A percentile compares a stretch with the other conserved stretches of the same genome.
Evolutionary conservation across 2,329 filamentous ascomycete species (phyloP).

Genomic region (Cercospora sesami): DNA sequence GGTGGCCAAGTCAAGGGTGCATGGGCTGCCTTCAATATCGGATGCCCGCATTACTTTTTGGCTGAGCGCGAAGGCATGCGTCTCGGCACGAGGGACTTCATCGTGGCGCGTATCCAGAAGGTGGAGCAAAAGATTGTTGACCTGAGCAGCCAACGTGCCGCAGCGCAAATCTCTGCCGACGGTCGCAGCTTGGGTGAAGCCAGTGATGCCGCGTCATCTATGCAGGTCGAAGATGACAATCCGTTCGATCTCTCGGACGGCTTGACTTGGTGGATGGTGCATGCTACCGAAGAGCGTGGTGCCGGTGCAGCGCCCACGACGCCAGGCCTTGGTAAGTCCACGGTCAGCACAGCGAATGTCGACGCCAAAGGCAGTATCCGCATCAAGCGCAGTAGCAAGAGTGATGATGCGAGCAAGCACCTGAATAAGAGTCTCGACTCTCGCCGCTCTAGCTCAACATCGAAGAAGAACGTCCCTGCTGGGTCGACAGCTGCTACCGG

Average conservation of each 20-base stretch:
- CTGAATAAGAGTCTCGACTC: conserved; percentile 85
- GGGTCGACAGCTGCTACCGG: conserved; percentile 21
- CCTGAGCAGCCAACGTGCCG: conserved; percentile 56
- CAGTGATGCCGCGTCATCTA: conserved; percentile 54
- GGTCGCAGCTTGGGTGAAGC: conserved; percentile 51
- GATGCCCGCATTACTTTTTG: conserved; percentile 94
- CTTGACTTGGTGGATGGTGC: conserved; percentile 91
- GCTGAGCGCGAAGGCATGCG: conserved; percentile 89
- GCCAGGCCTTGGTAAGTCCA: conserved; percentile 86
- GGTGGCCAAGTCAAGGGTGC: conserved; percentile 85
- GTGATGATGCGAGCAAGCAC: conserved; percentile 50
- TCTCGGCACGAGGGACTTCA: conserved; percentile 83
- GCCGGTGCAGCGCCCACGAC: conserved; percentile 77
- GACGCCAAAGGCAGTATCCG: conserved; percentile 73
- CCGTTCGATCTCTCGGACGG: conserved; percentile 96
- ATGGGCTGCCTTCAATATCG: conserved; percentile 98
- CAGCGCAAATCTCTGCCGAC: conserved; percentile 49
- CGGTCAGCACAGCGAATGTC: conserved; percentile 82
- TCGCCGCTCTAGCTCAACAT: conserved; percentile 81
- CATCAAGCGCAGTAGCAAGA: conserved; percentile 46
- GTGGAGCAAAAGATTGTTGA: conserved; percentile 94
- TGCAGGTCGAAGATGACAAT: conserved; percentile 76
- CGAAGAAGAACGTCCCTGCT: conserved; percentile 67
- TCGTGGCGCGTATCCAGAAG: conserved; percentile 89
- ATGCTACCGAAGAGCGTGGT: conserved; percentile 84